A percentile compares a stretch with the other conserved stretches of the same genome.
phyloP scores from a whole-genome alignment of 1,284 basidiomycete species.

The Tylopilus sp. region DNA sequence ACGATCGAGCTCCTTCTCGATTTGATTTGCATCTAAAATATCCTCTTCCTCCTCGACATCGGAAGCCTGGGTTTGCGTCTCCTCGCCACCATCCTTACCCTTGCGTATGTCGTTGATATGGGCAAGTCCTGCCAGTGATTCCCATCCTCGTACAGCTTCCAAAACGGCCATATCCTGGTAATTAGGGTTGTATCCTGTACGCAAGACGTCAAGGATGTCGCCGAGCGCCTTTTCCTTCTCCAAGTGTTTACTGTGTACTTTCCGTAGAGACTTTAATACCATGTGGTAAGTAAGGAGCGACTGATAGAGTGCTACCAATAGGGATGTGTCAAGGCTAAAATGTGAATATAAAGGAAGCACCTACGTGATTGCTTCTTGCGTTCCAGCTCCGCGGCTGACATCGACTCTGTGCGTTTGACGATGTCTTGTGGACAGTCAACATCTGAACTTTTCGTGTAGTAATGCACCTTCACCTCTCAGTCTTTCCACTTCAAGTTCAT shows the following conservation, averaged over 20 bases:
- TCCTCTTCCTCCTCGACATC: conserved; percentile 35
- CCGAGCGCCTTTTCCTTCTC: conserved; percentile 75
- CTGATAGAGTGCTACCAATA: conserved; percentile 66
- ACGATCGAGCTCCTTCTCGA: conserved; percentile 60
- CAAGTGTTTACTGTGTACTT: conserved; percentile 67
- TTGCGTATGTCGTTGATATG: conserved; percentile 61
- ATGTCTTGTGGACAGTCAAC: conserved; percentile 45
- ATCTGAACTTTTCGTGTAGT: background rate
- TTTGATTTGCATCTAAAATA: conserved; percentile 50
- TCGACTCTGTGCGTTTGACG: conserved; percentile 64
- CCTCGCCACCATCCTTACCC: conserved; percentile 36
- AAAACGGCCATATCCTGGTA: conserved; percentile 99
- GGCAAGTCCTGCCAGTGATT: conserved; percentile 70
- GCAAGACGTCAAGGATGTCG: conserved; percentile 80
- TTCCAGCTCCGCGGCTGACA: conserved; percentile 73
- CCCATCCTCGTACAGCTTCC: conserved; percentile 93
- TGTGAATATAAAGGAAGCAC: conserved; percentile 33
- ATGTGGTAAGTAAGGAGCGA: conserved; percentile 71
- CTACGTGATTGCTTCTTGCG: conserved; percentile 82
- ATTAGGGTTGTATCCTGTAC: conserved; percentile 93
- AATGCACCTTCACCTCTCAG: conserved; percentile 50
- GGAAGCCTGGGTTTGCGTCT: conserved; percentile 12
- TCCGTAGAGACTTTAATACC: conserved; percentile 74
- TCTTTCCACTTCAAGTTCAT: conserved; percentile 67
- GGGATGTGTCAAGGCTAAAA: conserved; percentile 15